Conservation (phyloP, 768 basidiomycete genomes). For the Lactarius akahatsu region DNA sequence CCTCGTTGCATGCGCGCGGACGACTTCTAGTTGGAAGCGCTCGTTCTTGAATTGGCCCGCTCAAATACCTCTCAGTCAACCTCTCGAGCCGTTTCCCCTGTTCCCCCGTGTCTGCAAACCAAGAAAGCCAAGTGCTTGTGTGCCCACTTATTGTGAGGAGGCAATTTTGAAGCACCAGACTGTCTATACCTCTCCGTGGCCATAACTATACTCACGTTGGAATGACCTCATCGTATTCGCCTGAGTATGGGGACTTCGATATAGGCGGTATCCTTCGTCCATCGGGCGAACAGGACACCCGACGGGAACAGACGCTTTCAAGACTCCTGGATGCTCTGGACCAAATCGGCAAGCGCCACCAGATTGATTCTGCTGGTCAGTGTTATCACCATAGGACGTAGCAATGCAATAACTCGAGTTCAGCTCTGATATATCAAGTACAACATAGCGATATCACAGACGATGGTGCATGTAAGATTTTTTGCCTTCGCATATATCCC, state of each 20-base stretch:
- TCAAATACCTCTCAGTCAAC: not conserved
- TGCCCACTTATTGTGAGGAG: no score
- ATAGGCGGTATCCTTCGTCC: not conserved
- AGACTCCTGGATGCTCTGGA: slow-evolving; percentile 2
- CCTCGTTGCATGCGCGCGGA: not conserved
- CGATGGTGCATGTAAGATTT: not conserved
- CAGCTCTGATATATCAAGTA: not conserved
- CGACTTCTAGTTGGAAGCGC: not conserved
- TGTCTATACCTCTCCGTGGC: not conserved
- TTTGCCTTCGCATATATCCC: not conserved
- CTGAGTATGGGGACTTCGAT: not conserved
- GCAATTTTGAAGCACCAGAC: not conserved
- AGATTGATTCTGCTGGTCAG: not conserved
- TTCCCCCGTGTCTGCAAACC: not conserved
- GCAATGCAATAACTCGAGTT: no score
- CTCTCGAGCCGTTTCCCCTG: not conserved
- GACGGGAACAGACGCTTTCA: not conserved
- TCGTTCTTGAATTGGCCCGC: no score
- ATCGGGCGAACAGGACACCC: not conserved
- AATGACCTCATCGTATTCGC: not conserved
- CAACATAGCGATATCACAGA: not conserved
- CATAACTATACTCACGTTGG: no score
- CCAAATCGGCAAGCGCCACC: not conserved
- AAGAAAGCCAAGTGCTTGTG: no score
- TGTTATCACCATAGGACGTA: not conserved